Percentiles rank a stretch among this genome's conserved stretches.
phyloP scores from a whole-genome alignment of 1,139 yeast species.

The Lodderomyces parapsilosis region DNA sequence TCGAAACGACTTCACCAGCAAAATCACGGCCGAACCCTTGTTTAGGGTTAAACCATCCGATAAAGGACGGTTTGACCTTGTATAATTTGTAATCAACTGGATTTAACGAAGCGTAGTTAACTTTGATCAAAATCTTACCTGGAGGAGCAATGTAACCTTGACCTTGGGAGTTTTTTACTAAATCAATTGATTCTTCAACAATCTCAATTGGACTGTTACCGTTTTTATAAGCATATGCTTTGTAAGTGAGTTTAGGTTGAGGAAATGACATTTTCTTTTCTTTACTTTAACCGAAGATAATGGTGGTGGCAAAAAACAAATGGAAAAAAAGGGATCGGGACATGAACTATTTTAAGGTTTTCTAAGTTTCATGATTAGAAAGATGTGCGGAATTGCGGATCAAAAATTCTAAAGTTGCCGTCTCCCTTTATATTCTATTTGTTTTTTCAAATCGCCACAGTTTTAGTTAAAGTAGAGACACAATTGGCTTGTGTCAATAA shows the following conservation, averaged over 20 bases:
- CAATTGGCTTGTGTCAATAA: too few species aligned
- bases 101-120: conserved; percentile 59
- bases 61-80: conserved; percentile 21
- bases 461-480: too few species aligned
- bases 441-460: too few species aligned
- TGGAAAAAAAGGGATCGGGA: too few species aligned
- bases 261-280: neutral
- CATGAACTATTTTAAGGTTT: too few species aligned
- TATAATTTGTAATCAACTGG: conserved; percentile 64
- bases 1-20: conserved; percentile 59
- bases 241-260: conserved; percentile 1
- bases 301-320: too few species aligned
- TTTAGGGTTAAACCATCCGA: conserved; percentile 3
- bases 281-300: too few species aligned
- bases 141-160: conserved; percentile 37
- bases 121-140: conserved; percentile 55
- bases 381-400: too few species aligned
- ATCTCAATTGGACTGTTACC: conserved; percentile 14
- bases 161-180: conserved; percentile 19
- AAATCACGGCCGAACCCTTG: conserved; percentile 68
- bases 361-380: too few species aligned
- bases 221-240: conserved; percentile 19
- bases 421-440: too few species aligned
- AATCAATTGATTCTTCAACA: conserved; percentile 15
- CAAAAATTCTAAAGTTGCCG: too few species aligned